Evolutionary conservation across 768 basidiomycete genomes (phyloP), one percentile per base, ranked within the genome.

Genomic region (Coprinellus aureogranulatus): DNA sequence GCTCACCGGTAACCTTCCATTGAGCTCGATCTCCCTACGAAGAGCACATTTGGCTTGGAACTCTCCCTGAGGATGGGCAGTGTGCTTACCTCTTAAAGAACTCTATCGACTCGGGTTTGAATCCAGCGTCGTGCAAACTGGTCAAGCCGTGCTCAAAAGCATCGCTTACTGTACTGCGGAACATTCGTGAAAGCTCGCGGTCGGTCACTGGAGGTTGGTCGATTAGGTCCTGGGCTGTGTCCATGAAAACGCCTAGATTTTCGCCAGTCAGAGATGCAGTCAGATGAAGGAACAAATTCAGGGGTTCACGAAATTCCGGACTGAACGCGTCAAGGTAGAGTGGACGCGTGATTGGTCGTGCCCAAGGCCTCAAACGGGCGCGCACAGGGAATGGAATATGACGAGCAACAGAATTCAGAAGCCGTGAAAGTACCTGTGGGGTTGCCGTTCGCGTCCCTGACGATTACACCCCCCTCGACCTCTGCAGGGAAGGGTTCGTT

Each of bases 341-440:
- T n/a, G n/a, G n/a, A n/a, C n/a, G n/a, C n/a, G n/a, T n/a, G n/a
- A n/a, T n/a, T n/a, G n/a, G n/a, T n/a, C n/a, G n/a, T n/a, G n/a
- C n/a, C n/a, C n/a, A n/a, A n/a, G n/a, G n/a, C n/a, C n/a, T n/a
- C n/a, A n/a, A n/a, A n/a, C n/a, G n/a, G n/a, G n/a, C n/a, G n/a
- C n/a, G n/a, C n/a, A n/a, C n/a, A n/a, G n/a, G n/a, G n/a, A n/a
- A n/a, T n/a, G n/a, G n/a, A n/a, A n/a, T n/a, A n/a, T n/a, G n/a
- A n/a, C n/a, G n/a, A n/a, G n/a, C n/a, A n/a, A n/a, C n/a, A n/a
- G n/a, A n/a, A n/a, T n/a, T n/a, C n/a, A n/a, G n/a, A n/a, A n/a
- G n/a, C n/a, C n/a, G n/a, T n/a, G n/a, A n/a, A n/a, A n/a, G n/a
- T 61, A 83, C 93, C 94, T 45, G 86, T 92, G 0, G 93, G 89